phyloP scores from a whole-genome alignment of 208 protist genomes.

The Spongospora subterranea region DNA sequence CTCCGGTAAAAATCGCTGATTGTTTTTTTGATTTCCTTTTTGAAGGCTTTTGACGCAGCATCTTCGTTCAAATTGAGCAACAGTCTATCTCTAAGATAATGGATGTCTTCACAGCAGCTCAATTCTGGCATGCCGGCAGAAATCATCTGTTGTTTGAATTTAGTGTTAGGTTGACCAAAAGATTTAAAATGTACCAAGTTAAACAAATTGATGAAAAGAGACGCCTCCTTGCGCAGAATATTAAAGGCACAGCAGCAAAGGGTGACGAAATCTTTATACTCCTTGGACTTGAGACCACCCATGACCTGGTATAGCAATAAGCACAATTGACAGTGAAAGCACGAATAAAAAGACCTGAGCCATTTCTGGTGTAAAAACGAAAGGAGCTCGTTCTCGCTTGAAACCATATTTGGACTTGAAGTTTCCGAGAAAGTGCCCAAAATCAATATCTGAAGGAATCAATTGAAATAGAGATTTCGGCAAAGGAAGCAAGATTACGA shows the following conservation, averaged over 20 bases:
- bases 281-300: constrained; percentile 26
- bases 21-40: constrained; percentile 54
- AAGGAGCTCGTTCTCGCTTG: constrained; percentile 89
- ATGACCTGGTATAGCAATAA: background rate
- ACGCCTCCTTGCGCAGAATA: constrained; percentile 52
- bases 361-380: constrained; percentile 82
- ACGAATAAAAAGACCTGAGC: background rate
- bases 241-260: constrained; percentile 43
- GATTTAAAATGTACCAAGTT: constrained; percentile 3
- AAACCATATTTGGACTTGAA: constrained; percentile 91
- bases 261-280: constrained; percentile 46
- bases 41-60: constrained; percentile 38
- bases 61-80: constrained; percentile 42
- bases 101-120: constrained; percentile 25
- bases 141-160: background rate
- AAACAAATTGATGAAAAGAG: constrained; percentile 5
- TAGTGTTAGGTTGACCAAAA: background rate
- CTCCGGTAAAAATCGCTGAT: constrained; percentile 48
- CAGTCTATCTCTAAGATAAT: constrained; percentile 23
- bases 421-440: constrained; percentile 93
- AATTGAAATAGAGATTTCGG: constrained; percentile 66
- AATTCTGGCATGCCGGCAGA: constrained; percentile 31
- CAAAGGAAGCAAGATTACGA: constrained; percentile 56
- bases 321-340: background rate
- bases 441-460: constrained; percentile 84